Percentiles rank a stretch among this genome's conserved stretches.
These are phyloP conservation scores for Globisporangium cystogenes DNA, from an alignment of 352 stramenopile species.

Conservation along the genomic window DNA sequence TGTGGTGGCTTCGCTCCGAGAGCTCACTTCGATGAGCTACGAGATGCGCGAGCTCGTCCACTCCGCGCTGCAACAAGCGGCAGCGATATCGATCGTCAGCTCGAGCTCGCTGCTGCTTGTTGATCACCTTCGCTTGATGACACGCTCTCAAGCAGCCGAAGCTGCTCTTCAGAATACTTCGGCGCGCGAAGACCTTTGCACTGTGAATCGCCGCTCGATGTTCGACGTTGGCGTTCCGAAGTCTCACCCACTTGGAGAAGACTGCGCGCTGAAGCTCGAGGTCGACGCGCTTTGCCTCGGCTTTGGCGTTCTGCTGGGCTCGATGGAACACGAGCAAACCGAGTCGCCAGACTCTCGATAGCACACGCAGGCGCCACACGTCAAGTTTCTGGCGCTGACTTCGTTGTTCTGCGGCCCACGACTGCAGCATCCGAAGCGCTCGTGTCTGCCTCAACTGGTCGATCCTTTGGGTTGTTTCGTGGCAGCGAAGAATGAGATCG, in stretches of 20 bases:
- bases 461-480: background rate
- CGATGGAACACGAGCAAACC: conserved; percentile 8
- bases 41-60: conserved; percentile 14
- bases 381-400: background rate
- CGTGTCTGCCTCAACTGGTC: background rate
- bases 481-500: background rate
- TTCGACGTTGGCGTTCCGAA: background rate
- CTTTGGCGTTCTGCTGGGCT: background rate
- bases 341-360: conserved; percentile 4
- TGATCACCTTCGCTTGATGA: background rate
- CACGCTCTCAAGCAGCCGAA: background rate
- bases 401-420: background rate
- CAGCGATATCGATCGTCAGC: conserved; percentile 11
- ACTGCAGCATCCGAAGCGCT: conserved; percentile 1
- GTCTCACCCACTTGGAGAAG: background rate
- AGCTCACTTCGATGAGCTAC: conserved; percentile 21
- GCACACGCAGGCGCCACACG: background rate
- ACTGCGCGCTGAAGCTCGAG: background rate
- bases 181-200: background rate
- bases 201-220: background rate
- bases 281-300: background rate
- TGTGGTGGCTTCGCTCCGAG: conserved; percentile 11
- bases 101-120: conserved; percentile 3
- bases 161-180: background rate
- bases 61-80: conserved; percentile 18